phyloP scores from a whole-genome alignment of 2,329 filamentous ascomycete genomes.

The Talaromyces sp. region DNA sequence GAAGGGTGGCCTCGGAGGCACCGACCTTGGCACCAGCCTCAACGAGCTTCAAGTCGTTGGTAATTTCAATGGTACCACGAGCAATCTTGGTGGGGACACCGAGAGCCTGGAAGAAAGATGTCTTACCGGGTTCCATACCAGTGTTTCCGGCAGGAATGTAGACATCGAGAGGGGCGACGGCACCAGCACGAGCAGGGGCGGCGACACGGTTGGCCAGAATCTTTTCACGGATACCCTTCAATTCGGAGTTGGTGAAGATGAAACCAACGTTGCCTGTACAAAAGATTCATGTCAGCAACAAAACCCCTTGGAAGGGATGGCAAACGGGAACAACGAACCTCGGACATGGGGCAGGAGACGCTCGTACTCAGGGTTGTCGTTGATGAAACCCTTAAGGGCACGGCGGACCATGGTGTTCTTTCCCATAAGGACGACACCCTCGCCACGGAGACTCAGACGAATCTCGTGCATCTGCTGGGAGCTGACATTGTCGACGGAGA shows the following conservation, averaged over 20 bases:
- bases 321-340: slow-evolving; percentile 43
- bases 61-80: slow-evolving; percentile 99
- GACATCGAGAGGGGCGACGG: slow-evolving; percentile 87
- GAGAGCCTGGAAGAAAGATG: slow-evolving; percentile 99
- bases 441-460: slow-evolving; percentile 78
- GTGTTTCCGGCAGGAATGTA: slow-evolving; percentile 98
- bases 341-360: slow-evolving; percentile 91
- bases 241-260: slow-evolving; percentile 97
- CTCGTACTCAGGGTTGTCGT: slow-evolving; percentile 94
- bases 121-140: slow-evolving; percentile 99
- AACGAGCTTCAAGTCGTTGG: slow-evolving; percentile 93
- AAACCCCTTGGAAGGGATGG: background rate
- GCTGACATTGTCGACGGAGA: slow-evolving; percentile 97
- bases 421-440: slow-evolving; percentile 97
- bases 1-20: slow-evolving; percentile 94
- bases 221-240: slow-evolving; percentile 89
- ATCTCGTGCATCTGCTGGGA: slow-evolving; percentile 99
- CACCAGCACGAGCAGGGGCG: slow-evolving; percentile 95
- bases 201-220: slow-evolving; percentile 96
- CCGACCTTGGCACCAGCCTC: slow-evolving; percentile 92
- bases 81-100: slow-evolving; percentile 99
- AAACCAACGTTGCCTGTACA: slow-evolving; percentile 81
- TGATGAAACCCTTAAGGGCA: slow-evolving; percentile 90
- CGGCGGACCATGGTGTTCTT: slow-evolving; percentile 99
- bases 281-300: background rate